These are phyloP conservation scores for Casuarina equisetifolia DNA, from an alignment of 306 rosid genomes.

Conservation along the genomic window DNA sequence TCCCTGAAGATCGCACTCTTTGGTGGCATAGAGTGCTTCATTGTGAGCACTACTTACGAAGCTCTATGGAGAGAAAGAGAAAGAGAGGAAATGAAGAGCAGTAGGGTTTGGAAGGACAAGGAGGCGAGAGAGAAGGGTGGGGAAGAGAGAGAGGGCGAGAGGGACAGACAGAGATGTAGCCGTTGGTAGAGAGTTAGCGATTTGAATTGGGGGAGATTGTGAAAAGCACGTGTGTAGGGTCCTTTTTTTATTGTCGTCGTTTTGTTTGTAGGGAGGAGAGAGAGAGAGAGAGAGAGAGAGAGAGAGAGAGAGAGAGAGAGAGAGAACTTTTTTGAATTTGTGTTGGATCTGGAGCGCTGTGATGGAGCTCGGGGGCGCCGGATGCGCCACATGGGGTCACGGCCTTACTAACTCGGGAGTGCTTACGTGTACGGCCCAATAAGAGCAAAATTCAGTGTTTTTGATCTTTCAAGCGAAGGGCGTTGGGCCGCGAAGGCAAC, in stretches of 20 bases:
- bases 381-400: neutral
- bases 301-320: constrained; percentile 16
- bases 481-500: no score
- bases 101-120: constrained; percentile 30
- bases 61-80: constrained; percentile 25
- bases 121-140: constrained; percentile 33
- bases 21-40: constrained; percentile 87
- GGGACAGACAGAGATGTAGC: constrained; percentile 32
- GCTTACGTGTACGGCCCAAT: no score
- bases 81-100: neutral
- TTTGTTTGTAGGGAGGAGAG: neutral
- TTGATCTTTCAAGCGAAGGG: no score
- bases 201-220: constrained; percentile 45
- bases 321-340: constrained; percentile 16
- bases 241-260: neutral
- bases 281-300: constrained; percentile 4
- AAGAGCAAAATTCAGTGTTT: no score
- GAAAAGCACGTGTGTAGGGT: constrained; percentile 29
- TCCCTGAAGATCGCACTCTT: constrained; percentile 63
- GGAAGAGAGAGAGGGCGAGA: constrained; percentile 22
- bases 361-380: constrained; percentile 10
- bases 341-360: constrained; percentile 36
- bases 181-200: constrained; percentile 37
- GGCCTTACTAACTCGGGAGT: no score
- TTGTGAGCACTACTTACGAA: constrained; percentile 12